Evolutionary conservation across 2,329 filamentous ascomycete species (phyloP).

Genomic region (Grosmannia huntii): DNA sequence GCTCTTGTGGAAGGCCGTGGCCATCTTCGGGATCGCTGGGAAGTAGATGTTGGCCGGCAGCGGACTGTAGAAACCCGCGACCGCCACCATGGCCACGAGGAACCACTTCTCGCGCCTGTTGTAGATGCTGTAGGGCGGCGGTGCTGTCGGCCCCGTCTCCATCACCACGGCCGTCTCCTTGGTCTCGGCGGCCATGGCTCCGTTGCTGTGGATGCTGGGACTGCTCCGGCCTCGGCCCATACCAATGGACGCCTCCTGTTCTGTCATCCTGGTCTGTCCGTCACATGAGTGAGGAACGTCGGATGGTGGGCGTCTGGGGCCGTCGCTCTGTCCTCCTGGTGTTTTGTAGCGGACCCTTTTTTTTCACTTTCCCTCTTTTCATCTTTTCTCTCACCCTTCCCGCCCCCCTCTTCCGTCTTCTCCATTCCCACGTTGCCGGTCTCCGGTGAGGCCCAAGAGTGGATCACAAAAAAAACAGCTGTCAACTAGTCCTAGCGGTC

Average conservation of each 20-base stretch:
- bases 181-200: neutral
- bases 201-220: neutral
- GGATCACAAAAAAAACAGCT: neutral
- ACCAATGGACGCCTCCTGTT: neutral
- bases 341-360: neutral
- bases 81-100: slow-evolving; percentile 15
- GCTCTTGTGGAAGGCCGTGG: slow-evolving; percentile 17
- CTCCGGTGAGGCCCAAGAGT: neutral
- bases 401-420: neutral
- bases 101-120: slow-evolving; percentile 16
- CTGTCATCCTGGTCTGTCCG: neutral
- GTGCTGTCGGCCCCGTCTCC: neutral
- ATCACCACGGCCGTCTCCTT: too few species aligned
- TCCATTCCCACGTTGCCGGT: neutral
- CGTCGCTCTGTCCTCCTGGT: neutral
- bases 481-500: neutral
- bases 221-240: neutral
- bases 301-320: neutral
- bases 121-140: slow-evolving; percentile 15
- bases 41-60: slow-evolving; percentile 23
- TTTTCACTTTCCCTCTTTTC: neutral
- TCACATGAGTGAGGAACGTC: neutral
- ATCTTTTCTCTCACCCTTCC: neutral
- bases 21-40: slow-evolving; percentile 18
- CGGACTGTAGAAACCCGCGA: slow-evolving; percentile 18